Percentiles rank a stretch among this genome's conserved stretches.
phyloP scores from a whole-genome alignment of 2,329 filamentous ascomycete genomes.

The Cryphonectria japonica region DNA sequence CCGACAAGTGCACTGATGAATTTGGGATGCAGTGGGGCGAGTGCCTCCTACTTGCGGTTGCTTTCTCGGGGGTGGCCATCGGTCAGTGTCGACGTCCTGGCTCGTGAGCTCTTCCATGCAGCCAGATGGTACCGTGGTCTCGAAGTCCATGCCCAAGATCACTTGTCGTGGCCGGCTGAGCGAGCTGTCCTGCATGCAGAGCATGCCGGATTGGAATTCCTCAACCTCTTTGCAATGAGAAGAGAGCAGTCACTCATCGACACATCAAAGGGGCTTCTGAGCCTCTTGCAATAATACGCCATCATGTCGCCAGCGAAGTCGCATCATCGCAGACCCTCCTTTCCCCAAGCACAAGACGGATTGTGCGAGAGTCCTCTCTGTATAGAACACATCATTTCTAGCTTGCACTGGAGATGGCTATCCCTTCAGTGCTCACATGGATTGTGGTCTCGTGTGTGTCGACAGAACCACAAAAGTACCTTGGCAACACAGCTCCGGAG shows the following conservation, averaged over 20 bases:
- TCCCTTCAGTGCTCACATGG: too few species aligned
- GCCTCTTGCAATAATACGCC: not conserved
- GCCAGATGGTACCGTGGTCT: not conserved
- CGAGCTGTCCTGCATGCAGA: not conserved
- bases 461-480: not conserved
- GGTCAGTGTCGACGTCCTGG: not conserved
- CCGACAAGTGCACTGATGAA: not conserved
- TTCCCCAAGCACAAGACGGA: not conserved
- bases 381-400: too few species aligned
- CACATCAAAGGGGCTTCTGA: not conserved
- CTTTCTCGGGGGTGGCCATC: not conserved
- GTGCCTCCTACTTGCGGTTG: not conserved
- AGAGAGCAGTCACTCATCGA: not conserved
- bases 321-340: not conserved
- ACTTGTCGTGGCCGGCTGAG: not conserved
- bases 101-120: not conserved
- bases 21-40: not conserved
- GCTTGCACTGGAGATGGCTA: too few species aligned
- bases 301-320: not conserved
- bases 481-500: not conserved
- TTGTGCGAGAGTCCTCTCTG: not conserved
- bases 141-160: not conserved
- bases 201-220: not conserved
- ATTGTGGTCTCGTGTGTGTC: not conserved
- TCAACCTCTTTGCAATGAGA: not conserved